Percentiles rank a stretch among this genome's conserved stretches.
Evolutionary conservation across 2,329 filamentous ascomycete genomes (phyloP).

Genomic region (Fusarium gaditjirri): DNA sequence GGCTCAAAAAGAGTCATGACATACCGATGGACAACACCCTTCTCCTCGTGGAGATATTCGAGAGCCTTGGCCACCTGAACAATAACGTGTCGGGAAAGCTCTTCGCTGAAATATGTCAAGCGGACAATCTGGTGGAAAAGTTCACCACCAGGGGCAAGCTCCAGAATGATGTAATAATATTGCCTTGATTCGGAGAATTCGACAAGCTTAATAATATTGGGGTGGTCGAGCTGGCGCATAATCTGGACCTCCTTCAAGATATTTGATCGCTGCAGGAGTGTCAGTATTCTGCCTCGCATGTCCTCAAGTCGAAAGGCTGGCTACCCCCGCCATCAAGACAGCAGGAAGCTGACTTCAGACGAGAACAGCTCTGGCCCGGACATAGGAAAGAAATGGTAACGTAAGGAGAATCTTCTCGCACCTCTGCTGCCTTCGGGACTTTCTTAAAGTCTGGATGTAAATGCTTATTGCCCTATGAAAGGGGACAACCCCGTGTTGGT

Average conservation of each 20-base stretch:
- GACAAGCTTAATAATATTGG: constrained; percentile 93
- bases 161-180: constrained; percentile 97
- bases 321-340: constrained; percentile 30
- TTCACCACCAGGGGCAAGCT: constrained; percentile 94
- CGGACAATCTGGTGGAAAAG: constrained; percentile 98
- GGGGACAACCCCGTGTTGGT: constrained; percentile 63
- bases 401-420: constrained; percentile 69
- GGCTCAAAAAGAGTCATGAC: constrained; percentile 46
- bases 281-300: constrained; percentile 43
- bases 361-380: constrained; percentile 35
- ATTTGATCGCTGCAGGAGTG: constrained; percentile 80
- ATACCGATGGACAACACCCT: constrained; percentile 96
- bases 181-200: constrained; percentile 94
- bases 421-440: constrained; percentile 95
- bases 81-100: constrained; percentile 94
- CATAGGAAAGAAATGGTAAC: constrained; percentile 33
- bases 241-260: constrained; percentile 99
- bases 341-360: constrained; percentile 37
- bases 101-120: constrained; percentile 97
- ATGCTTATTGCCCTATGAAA: constrained; percentile 83
- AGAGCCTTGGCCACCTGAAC: constrained; percentile 93
- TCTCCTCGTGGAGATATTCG: constrained; percentile 93
- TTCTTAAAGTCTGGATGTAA: constrained; percentile 97
- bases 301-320: constrained; percentile 29
- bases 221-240: constrained; percentile 96